Conservation (phyloP, 495 filamentous ascomycete genomes). For the Aspergillus olivimuriae region DNA sequence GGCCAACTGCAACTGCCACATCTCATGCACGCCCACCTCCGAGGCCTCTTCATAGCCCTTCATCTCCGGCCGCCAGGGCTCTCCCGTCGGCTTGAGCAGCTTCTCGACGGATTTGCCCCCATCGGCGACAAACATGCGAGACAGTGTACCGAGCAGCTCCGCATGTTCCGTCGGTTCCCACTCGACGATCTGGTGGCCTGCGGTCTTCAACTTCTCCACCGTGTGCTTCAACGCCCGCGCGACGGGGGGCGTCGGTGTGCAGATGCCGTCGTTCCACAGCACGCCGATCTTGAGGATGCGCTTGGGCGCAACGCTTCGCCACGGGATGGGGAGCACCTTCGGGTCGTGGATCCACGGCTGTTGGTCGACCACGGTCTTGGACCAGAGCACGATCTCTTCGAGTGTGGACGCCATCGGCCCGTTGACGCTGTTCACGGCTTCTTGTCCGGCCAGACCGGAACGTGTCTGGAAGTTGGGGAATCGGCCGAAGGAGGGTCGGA, state of each 20-base stretch:
- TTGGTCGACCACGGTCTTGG: conserved; percentile 26
- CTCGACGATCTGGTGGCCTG: conserved; percentile 43
- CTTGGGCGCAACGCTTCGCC: conserved; percentile 33
- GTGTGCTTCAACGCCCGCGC: conserved; percentile 32
- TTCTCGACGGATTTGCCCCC: conserved; percentile 46
- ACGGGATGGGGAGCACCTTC: conserved; percentile 39
- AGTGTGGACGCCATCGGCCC: conserved; percentile 46
- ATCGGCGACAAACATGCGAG: too few species aligned
- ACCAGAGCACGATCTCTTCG: conserved; percentile 30
- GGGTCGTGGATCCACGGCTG: conserved; percentile 43
- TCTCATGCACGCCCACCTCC: too few species aligned
- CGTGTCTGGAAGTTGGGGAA: conserved; percentile 29
- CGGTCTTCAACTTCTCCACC: conserved; percentile 23
- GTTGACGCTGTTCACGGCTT: conserved; percentile 45
- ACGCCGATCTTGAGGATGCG: conserved; percentile 42
- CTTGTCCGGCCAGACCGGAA: too few species aligned
- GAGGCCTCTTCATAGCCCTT: too few species aligned
- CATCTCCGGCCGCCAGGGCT: too few species aligned
- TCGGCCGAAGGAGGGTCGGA: too few species aligned
- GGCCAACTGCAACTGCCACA: too few species aligned
- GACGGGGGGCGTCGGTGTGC: conserved; percentile 44
- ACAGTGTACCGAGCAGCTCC: conserved; percentile 44
- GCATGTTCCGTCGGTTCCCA: conserved; percentile 41
- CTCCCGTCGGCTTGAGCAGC: conserved; percentile 44
- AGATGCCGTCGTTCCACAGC: conserved; percentile 44